These are phyloP conservation scores for Aspergillus sojae DNA, from an alignment of 2,329 filamentous ascomycete genomes.

Conservation along the genomic window DNA sequence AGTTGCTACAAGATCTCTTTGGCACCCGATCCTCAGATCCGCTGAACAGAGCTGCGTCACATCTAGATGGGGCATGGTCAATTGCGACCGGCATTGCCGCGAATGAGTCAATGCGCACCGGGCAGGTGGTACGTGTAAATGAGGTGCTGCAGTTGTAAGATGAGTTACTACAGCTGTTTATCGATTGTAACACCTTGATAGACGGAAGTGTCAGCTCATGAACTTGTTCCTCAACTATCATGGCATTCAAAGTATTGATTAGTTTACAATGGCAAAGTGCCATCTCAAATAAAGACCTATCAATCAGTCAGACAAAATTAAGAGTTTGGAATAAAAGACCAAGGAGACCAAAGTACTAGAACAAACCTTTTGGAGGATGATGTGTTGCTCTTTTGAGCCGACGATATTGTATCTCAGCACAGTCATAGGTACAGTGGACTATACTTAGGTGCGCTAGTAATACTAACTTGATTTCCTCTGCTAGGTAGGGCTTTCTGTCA, in stretches of 20 bases:
- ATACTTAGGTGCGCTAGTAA: too few species aligned
- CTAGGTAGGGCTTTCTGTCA: too few species aligned
- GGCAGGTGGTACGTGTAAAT: slow-evolving; percentile 59
- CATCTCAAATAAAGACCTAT: background rate
- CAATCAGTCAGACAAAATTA: too few species aligned
- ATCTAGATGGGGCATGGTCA: slow-evolving; percentile 61
- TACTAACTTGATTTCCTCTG: too few species aligned
- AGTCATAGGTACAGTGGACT: too few species aligned
- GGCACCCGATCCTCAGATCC: slow-evolving; percentile 51
- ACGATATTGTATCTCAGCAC: too few species aligned
- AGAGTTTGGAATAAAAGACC: too few species aligned
- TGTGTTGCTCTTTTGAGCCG: too few species aligned
- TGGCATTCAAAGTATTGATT: accelerated
- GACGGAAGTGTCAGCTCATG: background rate
- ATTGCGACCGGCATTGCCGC: slow-evolving; percentile 64
- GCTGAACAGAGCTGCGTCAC: slow-evolving; percentile 59
- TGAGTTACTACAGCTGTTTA: background rate
- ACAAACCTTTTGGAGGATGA: too few species aligned
- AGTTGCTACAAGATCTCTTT: slow-evolving; percentile 61
- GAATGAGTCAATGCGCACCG: slow-evolving; percentile 60
- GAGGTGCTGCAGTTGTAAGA: slow-evolving; percentile 37
- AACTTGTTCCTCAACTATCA: background rate
- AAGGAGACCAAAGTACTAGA: too few species aligned
- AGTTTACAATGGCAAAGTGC: background rate
- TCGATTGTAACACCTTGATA: background rate